Conservation (phyloP, 129 eudicot genomes). For the Helianthus annuus region HanXRQr2.0-SUNRISE NC_035446.2:162128779-162129278, state of each 20-base stretch:
- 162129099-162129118: conserved; percentile 1
- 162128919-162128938: conserved; percentile 29
- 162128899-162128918: conserved; percentile 93
- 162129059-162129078: neutral
- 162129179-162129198: conserved; percentile 84
- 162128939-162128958: conserved; percentile 13
- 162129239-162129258: conserved; percentile 84
- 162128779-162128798: too few species aligned
- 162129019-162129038: conserved; percentile 96
- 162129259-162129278: conserved; percentile 72
- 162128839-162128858: conserved; percentile 78
- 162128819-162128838: conserved; percentile 95
- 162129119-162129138: neutral
- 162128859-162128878: conserved; percentile 84
- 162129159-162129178: conserved; percentile 98
- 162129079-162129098: neutral
- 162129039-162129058: conserved; percentile 20
- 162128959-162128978: neutral
- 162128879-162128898: conserved; percentile 81
- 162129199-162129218: conserved; percentile 84
- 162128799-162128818: conserved; percentile 11
- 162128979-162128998: conserved; percentile 99
- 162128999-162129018: conserved; percentile 93
- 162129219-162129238: conserved; percentile 87
- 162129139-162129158: conserved; percentile 64